Percentiles rank a stretch among this genome's conserved stretches.
phyloP scores from a whole-genome alignment of 2,329 filamentous ascomycete species.

The Endoconidiophora polonica region DNA sequence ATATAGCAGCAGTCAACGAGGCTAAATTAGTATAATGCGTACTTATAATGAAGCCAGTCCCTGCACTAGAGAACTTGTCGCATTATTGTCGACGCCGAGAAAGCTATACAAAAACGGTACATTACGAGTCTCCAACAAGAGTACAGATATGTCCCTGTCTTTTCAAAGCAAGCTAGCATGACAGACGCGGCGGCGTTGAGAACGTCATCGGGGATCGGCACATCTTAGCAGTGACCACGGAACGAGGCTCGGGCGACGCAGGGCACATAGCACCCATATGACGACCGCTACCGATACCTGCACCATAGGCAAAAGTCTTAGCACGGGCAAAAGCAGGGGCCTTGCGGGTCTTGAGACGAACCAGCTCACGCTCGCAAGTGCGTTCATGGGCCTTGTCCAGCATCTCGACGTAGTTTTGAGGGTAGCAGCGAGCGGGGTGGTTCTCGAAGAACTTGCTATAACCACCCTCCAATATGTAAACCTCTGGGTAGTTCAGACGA shows the following conservation, averaged over 20 bases:
- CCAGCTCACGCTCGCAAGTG: slow-evolving; percentile 88
- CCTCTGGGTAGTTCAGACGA: slow-evolving; percentile 79
- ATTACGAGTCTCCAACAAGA: slow-evolving; percentile 9
- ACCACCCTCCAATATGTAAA: slow-evolving; percentile 92
- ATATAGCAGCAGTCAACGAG: no score
- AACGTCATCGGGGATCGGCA: slow-evolving; percentile 9
- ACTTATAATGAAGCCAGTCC: no score
- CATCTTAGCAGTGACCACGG: slow-evolving; percentile 1
- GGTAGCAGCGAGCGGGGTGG: slow-evolving; percentile 67
- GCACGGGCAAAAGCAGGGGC: slow-evolving; percentile 56
- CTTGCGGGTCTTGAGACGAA: slow-evolving; percentile 75
- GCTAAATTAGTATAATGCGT: no score
- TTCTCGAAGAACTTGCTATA: slow-evolving; percentile 85
- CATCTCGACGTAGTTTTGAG: slow-evolving; percentile 96
- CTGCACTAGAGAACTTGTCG: no score
- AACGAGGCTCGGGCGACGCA: slow-evolving; percentile 3
- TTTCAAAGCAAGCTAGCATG: slow-evolving; percentile 1
- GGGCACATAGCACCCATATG: slow-evolving; percentile 1
- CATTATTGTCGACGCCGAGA: no score
- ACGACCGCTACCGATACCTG: slow-evolving; percentile 4
- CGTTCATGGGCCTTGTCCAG: slow-evolving; percentile 76
- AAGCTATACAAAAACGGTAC: no score
- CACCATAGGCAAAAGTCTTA: slow-evolving; percentile 86
- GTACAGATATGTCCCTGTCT: not conserved
- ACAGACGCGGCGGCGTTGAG: slow-evolving; percentile 7